phyloP scores from a whole-genome alignment of 1,284 basidiomycete genomes.

The Ustilago vetiveriae region DNA sequence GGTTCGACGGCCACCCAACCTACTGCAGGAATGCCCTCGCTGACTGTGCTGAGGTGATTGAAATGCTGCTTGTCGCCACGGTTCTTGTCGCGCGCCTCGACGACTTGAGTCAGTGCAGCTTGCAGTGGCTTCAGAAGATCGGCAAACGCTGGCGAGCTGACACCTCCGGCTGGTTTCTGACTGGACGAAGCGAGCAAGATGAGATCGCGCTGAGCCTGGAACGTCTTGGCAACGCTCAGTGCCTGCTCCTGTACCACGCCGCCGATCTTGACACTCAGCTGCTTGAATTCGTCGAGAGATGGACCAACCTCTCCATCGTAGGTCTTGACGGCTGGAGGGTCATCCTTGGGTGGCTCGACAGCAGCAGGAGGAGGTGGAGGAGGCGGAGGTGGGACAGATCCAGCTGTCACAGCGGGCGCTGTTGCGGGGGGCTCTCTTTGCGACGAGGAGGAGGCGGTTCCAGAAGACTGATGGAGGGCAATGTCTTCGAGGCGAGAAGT shows the following conservation, averaged over 20 bases:
- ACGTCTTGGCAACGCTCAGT: conserved; percentile 76
- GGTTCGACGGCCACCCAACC: conserved; percentile 88
- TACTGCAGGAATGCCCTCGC: conserved; percentile 83
- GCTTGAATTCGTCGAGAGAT: conserved; percentile 78
- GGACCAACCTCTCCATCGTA: conserved; percentile 80
- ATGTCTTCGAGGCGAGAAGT: conserved; percentile 94
- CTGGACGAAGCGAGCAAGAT: conserved; percentile 78
- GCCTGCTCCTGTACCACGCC: conserved; percentile 76
- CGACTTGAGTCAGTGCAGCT: conserved; percentile 78
- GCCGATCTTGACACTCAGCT: conserved; percentile 79
- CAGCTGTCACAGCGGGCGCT: conserved; percentile 25
- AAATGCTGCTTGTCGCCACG: conserved; percentile 83
- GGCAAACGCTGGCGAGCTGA: conserved; percentile 73
- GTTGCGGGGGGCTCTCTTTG: conserved; percentile 23
- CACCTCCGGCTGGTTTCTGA: conserved; percentile 75
- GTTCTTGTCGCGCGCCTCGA: conserved; percentile 82
- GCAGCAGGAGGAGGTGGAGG: conserved; percentile 32
- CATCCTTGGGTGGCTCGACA: conserved; percentile 57
- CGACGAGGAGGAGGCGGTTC: conserved; percentile 7
- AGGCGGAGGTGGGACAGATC: conserved; percentile 22
- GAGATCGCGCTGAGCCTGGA: conserved; percentile 76
- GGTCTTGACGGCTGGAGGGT: conserved; percentile 75
- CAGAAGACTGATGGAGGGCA: conserved; percentile 70
- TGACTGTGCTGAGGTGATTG: conserved; percentile 81
- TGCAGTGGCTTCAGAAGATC: conserved; percentile 78